Base-by-base conservation (phyloP, 108 stramenopile genomes). In the Conticribra weissflogii region DNA sequence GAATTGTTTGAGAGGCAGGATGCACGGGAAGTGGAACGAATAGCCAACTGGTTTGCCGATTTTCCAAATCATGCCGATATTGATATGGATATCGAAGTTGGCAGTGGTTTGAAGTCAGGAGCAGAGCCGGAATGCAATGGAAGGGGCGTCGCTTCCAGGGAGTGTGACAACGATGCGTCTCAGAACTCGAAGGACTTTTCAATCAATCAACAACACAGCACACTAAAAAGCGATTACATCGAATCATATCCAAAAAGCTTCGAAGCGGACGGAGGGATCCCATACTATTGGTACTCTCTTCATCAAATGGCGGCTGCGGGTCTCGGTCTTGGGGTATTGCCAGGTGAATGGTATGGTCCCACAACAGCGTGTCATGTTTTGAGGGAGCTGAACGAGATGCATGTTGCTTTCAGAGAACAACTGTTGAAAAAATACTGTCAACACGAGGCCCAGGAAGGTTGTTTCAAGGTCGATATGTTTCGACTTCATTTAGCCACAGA, bases 281-380 rank as follows among this genome's bases (percentile, higher is more conserved):
- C 50, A 0, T 27, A 76, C 51, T 66, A 79, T 48, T 75, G 78
- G 78, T 95, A 90, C 76, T 90, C 89, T 1, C 61, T 92, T 24
- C 92, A 94, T 60, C 91, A 94, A 59, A 94, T 96, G 89, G 85
- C 88, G 3, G 92, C 92, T 12, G 85, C 88, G 7, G 95, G 92
- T 32, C 49, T 90, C 18, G 77, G 85, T 30, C 68, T 83, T 52
- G 88, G 93, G 54, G 80, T 82, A 9, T 59, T 96, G 8, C 92
- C 92, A 12, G 95, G 95, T 44, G 95, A 96, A 66, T 96, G 95
- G 95, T 94, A 89, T 49, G 95, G 95, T 8, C 95, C 95, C 24
- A 85, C 83, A 1, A 91, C 89, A 4, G 95, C 86, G 3, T 89
- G 91, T 55, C 82, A 85, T 61, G 95, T 96, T 3, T 65, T 96